These are phyloP conservation scores for Colletotrichum agaves DNA, from an alignment of 2,329 filamentous ascomycete species.

Conservation along the genomic window DNA sequence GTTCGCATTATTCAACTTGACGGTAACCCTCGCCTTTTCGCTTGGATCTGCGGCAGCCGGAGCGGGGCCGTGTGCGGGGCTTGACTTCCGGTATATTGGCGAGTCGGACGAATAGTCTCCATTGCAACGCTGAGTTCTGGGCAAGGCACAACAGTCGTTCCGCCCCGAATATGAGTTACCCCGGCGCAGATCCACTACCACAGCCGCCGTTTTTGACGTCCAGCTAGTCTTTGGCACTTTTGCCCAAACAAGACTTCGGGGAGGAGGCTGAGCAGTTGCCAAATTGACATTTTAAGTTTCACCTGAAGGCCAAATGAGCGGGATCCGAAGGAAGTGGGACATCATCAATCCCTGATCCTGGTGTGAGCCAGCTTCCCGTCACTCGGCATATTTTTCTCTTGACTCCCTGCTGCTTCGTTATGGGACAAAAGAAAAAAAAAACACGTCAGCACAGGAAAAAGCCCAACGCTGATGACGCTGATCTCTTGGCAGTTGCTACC, in stretches of 20 bases:
- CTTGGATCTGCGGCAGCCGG: slow-evolving; percentile 9
- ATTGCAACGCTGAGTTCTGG: slow-evolving; percentile 16
- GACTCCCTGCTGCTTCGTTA: background rate
- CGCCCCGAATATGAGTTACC: slow-evolving; percentile 25
- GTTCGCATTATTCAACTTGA: background rate
- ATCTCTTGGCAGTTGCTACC: too few species aligned
- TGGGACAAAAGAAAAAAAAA: background rate
- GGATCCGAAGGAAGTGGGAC: background rate
- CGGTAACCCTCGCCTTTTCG: background rate
- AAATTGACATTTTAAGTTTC: slow-evolving; percentile 18
- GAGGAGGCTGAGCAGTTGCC: slow-evolving; percentile 25
- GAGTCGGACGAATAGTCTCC: slow-evolving; percentile 11
- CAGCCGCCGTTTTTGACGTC: background rate
- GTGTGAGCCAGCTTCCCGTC: background rate
- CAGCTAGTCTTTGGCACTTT: background rate
- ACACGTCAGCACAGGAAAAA: background rate
- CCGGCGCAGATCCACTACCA: slow-evolving; percentile 20
- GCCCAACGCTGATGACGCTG: background rate
- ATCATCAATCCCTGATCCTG: background rate
- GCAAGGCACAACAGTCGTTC: slow-evolving; percentile 26
- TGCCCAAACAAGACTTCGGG: background rate
- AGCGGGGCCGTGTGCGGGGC: slow-evolving; percentile 22
- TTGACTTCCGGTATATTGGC: background rate
- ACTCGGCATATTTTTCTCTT: background rate
- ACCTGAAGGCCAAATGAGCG: background rate